These are phyloP conservation scores for Malassezia nana DNA, from an alignment of 1,284 basidiomycete species.

Conservation along the genomic window DNA sequence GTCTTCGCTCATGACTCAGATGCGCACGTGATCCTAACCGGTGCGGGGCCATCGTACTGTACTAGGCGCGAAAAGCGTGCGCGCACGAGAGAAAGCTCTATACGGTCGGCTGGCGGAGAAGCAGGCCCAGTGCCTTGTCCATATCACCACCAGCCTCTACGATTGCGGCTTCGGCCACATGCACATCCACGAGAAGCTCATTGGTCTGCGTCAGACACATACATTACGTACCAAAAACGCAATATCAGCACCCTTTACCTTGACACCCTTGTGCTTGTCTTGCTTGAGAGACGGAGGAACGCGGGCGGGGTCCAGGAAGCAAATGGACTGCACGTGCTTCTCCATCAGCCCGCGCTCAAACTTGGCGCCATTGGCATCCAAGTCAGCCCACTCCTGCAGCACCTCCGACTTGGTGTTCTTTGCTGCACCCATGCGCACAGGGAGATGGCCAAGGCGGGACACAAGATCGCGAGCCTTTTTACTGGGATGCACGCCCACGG, in stretches of 20 bases:
- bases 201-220: conserved; percentile 11
- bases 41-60: not conserved
- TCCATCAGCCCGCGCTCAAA: conserved; percentile 43
- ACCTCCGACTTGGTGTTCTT: conserved; percentile 21
- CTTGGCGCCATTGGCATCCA: conserved; percentile 34
- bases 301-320: conserved; percentile 30
- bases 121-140: not conserved
- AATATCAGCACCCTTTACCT: conserved; percentile 36
- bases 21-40: conserved; percentile 12
- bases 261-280: conserved; percentile 26
- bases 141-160: conserved; percentile 27
- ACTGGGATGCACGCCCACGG: not conserved
- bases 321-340: conserved; percentile 30
- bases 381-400: conserved; percentile 44
- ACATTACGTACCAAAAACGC: conserved; percentile 27
- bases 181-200: conserved; percentile 23
- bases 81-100: too few species aligned
- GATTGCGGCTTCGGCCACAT: conserved; percentile 25
- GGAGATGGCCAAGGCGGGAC: not conserved
- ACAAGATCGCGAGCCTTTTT: not conserved
- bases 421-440: not conserved
- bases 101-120: not conserved
- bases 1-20: conserved; percentile 12
- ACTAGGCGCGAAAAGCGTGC: too few species aligned
- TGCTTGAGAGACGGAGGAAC: conserved; percentile 18